Evolutionary conservation across 2,329 filamentous ascomycete species (phyloP), one percentile per base, ranked within the genome.

Genomic region (Camptophora hylomeconis): DNA sequence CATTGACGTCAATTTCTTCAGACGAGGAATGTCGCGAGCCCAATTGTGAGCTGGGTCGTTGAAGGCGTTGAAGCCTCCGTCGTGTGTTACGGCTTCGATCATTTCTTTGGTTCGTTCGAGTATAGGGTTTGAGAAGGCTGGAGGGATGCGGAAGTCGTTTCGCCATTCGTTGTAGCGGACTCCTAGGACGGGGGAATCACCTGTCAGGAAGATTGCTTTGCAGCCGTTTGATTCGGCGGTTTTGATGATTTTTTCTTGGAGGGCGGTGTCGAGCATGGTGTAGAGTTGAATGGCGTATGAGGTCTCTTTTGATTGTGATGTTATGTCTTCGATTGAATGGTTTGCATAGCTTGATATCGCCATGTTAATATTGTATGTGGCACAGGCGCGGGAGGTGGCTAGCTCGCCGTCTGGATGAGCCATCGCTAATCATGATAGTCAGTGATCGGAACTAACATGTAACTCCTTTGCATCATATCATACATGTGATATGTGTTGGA

Each of bases 401-500:
- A 58, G 30, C 39, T 67, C 63, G 10, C 63, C 63, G 25, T 63
- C 58, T 0, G 51, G 46, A 32, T 65, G 61, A 2, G 61, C 63
- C 14, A 67, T 48, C 15, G 49, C 50, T 38, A n/a, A n/a, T n/a
- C n/a, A n/a, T n/a, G n/a, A n/a, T n/a, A n/a, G n/a, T n/a, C n/a
- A n/a, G n/a, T n/a, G n/a, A n/a, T n/a, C n/a, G n/a, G n/a, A n/a
- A n/a, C n/a, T n/a, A n/a, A n/a, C n/a, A n/a, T n/a, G 50, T 17
- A 54, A 52, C 34, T 69, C 64, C 42, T 65, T 61, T 2, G 63
- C 67, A 0, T 65, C 57, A 0, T 66, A 67, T 3, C 59, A 57
- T 18, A 71, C 60, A 7, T 63, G 63, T 2, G 72, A 48, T 0
- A 68, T 67, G 2, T 70, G 51, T 1, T 53, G 42, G 30, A 62